Base-by-base conservation (phyloP, 2,329 filamentous ascomycete genomes). In the Parascedosporium putredinis region DNA sequence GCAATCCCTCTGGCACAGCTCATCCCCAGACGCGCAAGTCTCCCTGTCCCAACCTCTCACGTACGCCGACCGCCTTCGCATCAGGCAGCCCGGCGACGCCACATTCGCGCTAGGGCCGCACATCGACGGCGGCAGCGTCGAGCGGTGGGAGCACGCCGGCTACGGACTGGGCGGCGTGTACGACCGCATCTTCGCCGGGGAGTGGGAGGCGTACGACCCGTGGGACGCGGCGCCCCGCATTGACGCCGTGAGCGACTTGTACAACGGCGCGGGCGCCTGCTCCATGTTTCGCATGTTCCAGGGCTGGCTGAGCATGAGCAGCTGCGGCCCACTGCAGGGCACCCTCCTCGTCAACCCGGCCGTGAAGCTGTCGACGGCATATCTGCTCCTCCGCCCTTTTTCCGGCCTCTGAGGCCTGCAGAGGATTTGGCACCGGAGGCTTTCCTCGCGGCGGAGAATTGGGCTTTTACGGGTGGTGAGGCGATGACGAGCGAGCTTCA, bases 261-360 rank as follows among this genome's bases (percentile, higher is more conserved):
- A 96, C 62, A 75, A 87, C 47, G 88, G 89, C 1, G 75, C 88
- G 0, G 89, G 90, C 0, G 82, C 86, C 1, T 95, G 88, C 66
- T 84, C 77, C 43, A 88, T 89, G 71, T 89, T 95, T 66, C 78
- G 91, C 34, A 85, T 88, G 75, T 91, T 87, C 64, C 90, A 96
- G 66, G 90, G 88, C 16, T 96, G 90, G 90, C 65, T 96, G 48
- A 79, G 78, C 52, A 83, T 96, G 75, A 88, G 83, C 51, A 68
- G 71, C n/a, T 84, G 81, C 0, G 78, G 76, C 0, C 82, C 84
- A 0, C 76, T 76, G 14, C 81, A 88, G 63, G 83, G 86, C 4
- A 86, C 83, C 0, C 67, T 93, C 12, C 73, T 84, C 16, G 82
- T 90, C 1, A 88, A 87, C 55, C 90, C 90, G 0, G 70, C 94